Evolutionary conservation across 352 stramenopile genomes (phyloP).

Genomic region (Globisporangium solare): DNA sequence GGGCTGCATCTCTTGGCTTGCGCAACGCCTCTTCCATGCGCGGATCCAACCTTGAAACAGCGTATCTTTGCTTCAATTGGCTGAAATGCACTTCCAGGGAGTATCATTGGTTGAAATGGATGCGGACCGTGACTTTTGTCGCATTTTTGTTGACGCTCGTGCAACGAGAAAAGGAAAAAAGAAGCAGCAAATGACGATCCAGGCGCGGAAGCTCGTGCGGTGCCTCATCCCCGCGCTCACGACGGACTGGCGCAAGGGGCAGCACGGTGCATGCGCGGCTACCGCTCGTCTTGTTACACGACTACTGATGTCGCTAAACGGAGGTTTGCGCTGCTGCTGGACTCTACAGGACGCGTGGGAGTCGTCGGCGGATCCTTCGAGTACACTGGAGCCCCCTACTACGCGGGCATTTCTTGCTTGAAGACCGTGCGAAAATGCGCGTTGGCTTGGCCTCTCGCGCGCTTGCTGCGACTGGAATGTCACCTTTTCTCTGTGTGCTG

Average conservation of each 20-base stretch:
- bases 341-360: constrained; percentile 75
- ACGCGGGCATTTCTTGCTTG: constrained; percentile 92
- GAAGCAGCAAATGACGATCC: constrained; percentile 9
- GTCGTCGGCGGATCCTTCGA: constrained; percentile 95
- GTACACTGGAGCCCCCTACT: constrained; percentile 97
- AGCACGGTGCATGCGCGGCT: constrained; percentile 41
- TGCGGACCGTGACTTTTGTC: not conserved
- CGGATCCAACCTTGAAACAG: not conserved
- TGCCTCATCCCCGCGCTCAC: constrained; percentile 66
- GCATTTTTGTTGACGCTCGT: not conserved
- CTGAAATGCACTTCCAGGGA: not conserved
- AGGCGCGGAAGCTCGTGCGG: constrained; percentile 23
- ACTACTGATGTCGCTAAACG: not conserved
- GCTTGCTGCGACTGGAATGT: not conserved
- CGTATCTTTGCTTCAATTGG: constrained; percentile 7
- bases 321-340: not conserved
- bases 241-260: constrained; percentile 61
- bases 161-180: not conserved
- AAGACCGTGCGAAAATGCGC: constrained; percentile 49
- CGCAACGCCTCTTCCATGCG: constrained; percentile 6
- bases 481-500: not conserved
- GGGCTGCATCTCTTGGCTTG: constrained; percentile 3
- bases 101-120: not conserved
- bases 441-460: too few relatives aligned
- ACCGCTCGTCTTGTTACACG: not conserved